A percentile compares a stretch with the other conserved stretches of the same genome.
Evolutionary conservation across 2,329 filamentous ascomycete genomes (phyloP).

Genomic region (Lecanicillium sp.): DNA sequence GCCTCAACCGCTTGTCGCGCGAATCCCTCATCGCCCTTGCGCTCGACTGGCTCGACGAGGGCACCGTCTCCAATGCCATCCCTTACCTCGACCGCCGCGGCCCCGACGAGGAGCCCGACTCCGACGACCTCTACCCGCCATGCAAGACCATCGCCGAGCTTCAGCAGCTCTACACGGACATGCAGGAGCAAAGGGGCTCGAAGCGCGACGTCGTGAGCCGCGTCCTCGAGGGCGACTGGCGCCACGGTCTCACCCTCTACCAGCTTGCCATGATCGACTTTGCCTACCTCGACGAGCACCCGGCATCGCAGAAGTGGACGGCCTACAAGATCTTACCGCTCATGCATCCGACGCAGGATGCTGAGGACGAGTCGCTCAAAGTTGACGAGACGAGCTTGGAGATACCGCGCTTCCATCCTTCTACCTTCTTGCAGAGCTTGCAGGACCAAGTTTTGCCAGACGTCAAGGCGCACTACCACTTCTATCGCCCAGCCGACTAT

Average conservation of each 20-base stretch:
- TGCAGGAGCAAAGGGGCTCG: conserved; percentile 55
- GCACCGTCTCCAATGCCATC: conserved; percentile 51
- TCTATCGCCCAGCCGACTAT: conserved; percentile 63
- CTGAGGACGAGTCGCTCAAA: conserved; percentile 33
- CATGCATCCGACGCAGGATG: conserved; percentile 30
- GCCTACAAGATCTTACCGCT: conserved; percentile 54
- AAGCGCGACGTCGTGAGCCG: conserved; percentile 59
- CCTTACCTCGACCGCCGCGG: conserved; percentile 26
- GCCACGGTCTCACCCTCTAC: conserved; percentile 57
- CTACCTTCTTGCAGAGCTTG: conserved; percentile 71
- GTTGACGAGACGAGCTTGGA: conserved; percentile 41
- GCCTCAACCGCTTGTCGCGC: conserved; percentile 64
- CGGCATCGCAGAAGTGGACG: conserved; percentile 57
- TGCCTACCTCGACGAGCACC: conserved; percentile 60
- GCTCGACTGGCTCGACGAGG: conserved; percentile 69
- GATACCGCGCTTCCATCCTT: conserved; percentile 70
- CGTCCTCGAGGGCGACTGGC: conserved; percentile 63
- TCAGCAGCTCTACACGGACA: conserved; percentile 55
- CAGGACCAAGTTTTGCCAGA: conserved; percentile 69
- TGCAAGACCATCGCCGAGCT: conserved; percentile 60
- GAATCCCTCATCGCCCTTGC: conserved; percentile 65
- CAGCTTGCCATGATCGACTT: conserved; percentile 65
- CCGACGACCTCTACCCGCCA: conserved; percentile 62
- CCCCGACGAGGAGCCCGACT: conserved; percentile 49
- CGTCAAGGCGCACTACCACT: conserved; percentile 77